These are phyloP conservation scores for Phaeosphaeria sp. DNA, from an alignment of 2,329 filamentous ascomycete genomes.

Conservation along the genomic window DNA sequence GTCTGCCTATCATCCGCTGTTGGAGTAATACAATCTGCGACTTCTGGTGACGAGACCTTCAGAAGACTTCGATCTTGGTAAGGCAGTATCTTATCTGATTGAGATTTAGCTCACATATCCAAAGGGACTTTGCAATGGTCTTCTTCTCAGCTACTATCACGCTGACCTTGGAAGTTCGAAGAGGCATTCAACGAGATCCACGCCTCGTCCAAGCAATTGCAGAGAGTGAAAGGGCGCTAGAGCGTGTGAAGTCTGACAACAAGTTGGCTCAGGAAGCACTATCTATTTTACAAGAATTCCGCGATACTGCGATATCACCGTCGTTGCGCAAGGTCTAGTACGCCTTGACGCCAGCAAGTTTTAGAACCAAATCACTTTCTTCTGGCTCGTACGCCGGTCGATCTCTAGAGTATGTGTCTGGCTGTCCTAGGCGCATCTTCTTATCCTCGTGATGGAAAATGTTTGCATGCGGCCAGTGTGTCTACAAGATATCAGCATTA, in stretches of 20 bases:
- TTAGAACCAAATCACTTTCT: slow-evolving; percentile 11
- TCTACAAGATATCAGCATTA: slow-evolving; percentile 5
- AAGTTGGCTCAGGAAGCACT: slow-evolving; percentile 13
- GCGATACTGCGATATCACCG: background rate
- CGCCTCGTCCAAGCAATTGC: slow-evolving; percentile 4
- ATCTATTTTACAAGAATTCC: slow-evolving; percentile 11
- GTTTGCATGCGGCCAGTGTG: slow-evolving; percentile 17
- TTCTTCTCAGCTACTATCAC: slow-evolving; percentile 16
- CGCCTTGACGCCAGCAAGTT: slow-evolving; percentile 11
- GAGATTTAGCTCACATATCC: background rate
- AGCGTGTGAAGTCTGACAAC: slow-evolving; percentile 11
- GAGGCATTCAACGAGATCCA: background rate
- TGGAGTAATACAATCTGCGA: slow-evolving; percentile 8
- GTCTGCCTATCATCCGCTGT: slow-evolving; percentile 16
- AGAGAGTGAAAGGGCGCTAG: slow-evolving; percentile 6
- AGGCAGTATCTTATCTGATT: background rate
- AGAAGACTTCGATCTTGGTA: slow-evolving; percentile 12
- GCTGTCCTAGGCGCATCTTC: slow-evolving; percentile 9
- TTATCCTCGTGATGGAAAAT: slow-evolving; percentile 13
- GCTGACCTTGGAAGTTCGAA: slow-evolving; percentile 11
- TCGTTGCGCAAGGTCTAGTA: background rate
- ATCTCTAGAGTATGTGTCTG: slow-evolving; percentile 10
- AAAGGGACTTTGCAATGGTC: slow-evolving; percentile 12
- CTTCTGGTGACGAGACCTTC: slow-evolving; percentile 5
- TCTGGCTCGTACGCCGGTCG: slow-evolving; percentile 9